phyloP scores from a whole-genome alignment of 1,284 basidiomycete species.

The Phlebopus sp. region DNA sequence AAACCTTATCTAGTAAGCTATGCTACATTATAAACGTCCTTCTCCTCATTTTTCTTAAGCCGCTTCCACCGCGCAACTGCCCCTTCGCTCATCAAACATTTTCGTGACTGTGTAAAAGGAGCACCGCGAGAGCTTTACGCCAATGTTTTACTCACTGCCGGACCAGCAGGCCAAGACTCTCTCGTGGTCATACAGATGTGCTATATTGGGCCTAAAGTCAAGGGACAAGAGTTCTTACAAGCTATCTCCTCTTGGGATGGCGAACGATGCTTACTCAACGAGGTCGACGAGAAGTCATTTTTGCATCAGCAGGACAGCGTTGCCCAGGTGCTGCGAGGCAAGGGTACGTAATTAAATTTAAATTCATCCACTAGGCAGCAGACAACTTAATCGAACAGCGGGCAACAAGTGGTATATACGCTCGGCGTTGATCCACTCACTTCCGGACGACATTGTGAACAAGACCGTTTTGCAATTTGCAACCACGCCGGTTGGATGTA shows the following conservation, averaged over 20 bases:
- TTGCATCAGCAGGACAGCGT: conserved; percentile 87
- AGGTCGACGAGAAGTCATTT: conserved; percentile 87
- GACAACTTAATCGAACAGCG: conserved; percentile 35
- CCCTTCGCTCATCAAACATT: conserved; percentile 84
- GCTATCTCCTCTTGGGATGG: conserved; percentile 87
- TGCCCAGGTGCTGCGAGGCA: conserved; percentile 82
- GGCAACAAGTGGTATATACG: conserved; percentile 90
- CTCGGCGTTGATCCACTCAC: conserved; percentile 71
- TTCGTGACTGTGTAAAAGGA: conserved; percentile 88
- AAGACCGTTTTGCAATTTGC: conserved; percentile 80
- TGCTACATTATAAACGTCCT: conserved; percentile 5
- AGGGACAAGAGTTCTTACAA: conserved; percentile 76
- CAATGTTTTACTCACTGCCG: conserved; percentile 86
- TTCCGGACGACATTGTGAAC: conserved; percentile 84
- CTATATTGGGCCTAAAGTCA: conserved; percentile 71
- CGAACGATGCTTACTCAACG: conserved; percentile 77
- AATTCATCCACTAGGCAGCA: neutral
- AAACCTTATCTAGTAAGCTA: conserved; percentile 80
- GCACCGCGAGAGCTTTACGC: conserved; percentile 85
- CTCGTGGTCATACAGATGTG: conserved; percentile 89
- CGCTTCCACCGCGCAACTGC: conserved; percentile 83
- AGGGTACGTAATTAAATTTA: conserved; percentile 42
- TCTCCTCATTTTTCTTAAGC: conserved; percentile 37
- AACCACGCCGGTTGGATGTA: conserved; percentile 81
- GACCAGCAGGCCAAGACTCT: conserved; percentile 75